phyloP scores from a whole-genome alignment of 1,284 basidiomycete genomes.

The Boletus austroedulis region DNA sequence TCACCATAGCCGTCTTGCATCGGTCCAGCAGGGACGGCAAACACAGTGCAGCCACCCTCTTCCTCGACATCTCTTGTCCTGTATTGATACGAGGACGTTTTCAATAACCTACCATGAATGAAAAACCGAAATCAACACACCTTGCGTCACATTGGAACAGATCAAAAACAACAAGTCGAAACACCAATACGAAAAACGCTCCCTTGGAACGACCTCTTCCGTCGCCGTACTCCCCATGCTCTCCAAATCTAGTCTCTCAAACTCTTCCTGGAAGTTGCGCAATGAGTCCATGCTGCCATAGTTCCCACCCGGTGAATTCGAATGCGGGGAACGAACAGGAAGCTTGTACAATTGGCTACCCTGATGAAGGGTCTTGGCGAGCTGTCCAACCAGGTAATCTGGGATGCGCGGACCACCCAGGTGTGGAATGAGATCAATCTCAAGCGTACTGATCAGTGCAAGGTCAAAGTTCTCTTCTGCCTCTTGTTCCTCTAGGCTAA shows the following conservation, averaged over 20 bases:
- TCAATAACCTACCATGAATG: not conserved
- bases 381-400: conserved; percentile 64
- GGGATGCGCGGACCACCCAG: conserved; percentile 71
- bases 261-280: conserved; percentile 27
- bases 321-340: conserved; percentile 21
- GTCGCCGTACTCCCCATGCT: conserved; percentile 59
- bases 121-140: conserved; percentile 36
- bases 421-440: conserved; percentile 75
- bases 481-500: conserved; percentile 64
- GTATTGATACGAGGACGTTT: not conserved
- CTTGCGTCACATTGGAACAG: conserved; percentile 62
- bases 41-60: conserved; percentile 67
- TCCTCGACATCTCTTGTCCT: conserved; percentile 61
- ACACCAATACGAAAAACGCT: conserved; percentile 92
- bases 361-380: conserved; percentile 72
- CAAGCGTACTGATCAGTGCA: conserved; percentile 73
- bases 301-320: conserved; percentile 16
- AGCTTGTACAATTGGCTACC: conserved; percentile 71
- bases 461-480: conserved; percentile 88
- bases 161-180: conserved; percentile 85
- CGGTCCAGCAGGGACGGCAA: conserved; percentile 72
- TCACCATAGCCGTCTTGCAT: conserved; percentile 63
- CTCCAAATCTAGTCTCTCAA: conserved; percentile 42
- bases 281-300: conserved; percentile 9
- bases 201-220: conserved; percentile 60